Conservation (phyloP, 2,329 filamentous ascomycete genomes). For the Fusarium haematococcum region DNA sequence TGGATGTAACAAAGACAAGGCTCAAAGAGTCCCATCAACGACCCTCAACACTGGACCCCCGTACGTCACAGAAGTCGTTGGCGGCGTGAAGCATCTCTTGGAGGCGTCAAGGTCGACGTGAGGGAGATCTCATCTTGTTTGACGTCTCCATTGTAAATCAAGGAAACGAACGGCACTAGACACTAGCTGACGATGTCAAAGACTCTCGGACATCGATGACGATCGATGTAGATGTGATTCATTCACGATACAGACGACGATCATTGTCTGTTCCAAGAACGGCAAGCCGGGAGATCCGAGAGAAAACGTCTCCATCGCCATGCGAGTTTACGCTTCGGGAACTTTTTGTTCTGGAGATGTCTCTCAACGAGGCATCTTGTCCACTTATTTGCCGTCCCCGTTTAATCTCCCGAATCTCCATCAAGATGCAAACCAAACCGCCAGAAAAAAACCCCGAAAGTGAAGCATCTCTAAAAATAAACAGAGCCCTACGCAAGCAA, state of each 20-base stretch:
- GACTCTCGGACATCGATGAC: not conserved
- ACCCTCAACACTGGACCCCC: not conserved
- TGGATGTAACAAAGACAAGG: not conserved
- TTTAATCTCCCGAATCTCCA: constrained; percentile 15
- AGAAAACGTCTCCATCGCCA: not conserved
- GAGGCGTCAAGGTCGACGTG: not conserved
- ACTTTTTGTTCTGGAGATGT: not conserved
- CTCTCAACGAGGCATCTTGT: not conserved
- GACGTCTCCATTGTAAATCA: constrained; percentile 6
- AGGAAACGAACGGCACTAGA: not conserved
- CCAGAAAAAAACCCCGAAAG: not conserved
- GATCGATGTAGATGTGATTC: constrained; percentile 24
- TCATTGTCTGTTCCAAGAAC: constrained; percentile 6
- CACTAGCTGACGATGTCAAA: constrained; percentile 1
- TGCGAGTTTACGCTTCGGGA: not conserved
- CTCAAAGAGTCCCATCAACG: not conserved
- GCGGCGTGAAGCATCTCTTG: not conserved
- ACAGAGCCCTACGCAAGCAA: not conserved
- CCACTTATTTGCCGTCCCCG: not conserved
- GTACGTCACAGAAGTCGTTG: not conserved
- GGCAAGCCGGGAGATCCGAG: constrained; percentile 3
- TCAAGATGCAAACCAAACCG: not conserved
- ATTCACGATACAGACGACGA: constrained; percentile 8
- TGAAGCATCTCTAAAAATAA: constrained; percentile 21
- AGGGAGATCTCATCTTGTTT: not conserved